Evolutionary conservation across 257 asterid genomes (phyloP).

Genomic region (Coffea canephora): DNA sequence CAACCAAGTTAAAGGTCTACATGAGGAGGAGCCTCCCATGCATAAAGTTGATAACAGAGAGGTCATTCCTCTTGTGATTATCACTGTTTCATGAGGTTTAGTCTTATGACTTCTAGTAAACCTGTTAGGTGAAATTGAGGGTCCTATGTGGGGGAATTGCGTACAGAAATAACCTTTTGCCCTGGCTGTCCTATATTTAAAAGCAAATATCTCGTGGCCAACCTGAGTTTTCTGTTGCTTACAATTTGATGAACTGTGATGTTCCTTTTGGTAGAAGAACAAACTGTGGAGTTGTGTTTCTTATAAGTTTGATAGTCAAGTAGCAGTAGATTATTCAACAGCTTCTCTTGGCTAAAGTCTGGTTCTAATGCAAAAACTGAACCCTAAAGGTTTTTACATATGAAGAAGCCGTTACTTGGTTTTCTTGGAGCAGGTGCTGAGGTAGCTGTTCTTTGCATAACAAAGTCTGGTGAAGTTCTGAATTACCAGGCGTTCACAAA

Average conservation of each 20-base stretch:
- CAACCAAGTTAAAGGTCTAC: background rate
- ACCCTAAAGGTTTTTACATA: background rate
- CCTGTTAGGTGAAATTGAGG: background rate
- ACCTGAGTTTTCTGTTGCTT: background rate
- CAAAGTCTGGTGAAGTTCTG: slow-evolving; percentile 86
- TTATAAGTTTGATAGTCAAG: background rate
- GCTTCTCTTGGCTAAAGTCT: background rate
- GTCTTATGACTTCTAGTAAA: background rate
- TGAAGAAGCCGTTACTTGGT: background rate
- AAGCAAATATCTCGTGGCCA: background rate
- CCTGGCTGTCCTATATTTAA: background rate
- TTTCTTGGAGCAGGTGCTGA: slow-evolving; percentile 69
- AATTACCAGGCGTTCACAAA: slow-evolving; percentile 92
- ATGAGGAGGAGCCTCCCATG: background rate
- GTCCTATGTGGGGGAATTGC: background rate
- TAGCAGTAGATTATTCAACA: background rate
- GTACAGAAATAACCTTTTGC: background rate
- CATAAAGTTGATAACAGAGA: background rate
- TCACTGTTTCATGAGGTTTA: background rate
- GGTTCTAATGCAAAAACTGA: background rate
- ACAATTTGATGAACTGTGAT: background rate
- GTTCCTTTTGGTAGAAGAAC: background rate
- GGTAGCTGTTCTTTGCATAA: slow-evolving; percentile 96
- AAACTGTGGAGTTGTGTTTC: background rate
- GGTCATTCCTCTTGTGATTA: background rate